Conservation (phyloP, 371 early-diverging fungal species). For the Sporodiniella umbellata region DNA sequence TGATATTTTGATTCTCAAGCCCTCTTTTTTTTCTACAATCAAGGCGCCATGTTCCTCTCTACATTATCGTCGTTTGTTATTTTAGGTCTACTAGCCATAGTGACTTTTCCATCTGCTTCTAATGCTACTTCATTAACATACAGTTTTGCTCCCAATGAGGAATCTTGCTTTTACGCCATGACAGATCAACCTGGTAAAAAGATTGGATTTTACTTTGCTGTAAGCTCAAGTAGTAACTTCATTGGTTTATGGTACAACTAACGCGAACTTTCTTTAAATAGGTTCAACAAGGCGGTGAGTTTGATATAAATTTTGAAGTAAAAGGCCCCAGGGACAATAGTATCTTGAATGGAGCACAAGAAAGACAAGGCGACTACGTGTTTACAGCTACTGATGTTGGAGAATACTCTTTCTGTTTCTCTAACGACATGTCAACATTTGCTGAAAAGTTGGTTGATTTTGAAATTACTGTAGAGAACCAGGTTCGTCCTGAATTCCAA, state of each 20-base stretch:
- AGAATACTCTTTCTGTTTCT: conserved; percentile 92
- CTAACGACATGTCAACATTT: conserved; percentile 84
- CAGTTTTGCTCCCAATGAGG: conserved; percentile 83
- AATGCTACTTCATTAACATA: conserved; percentile 78
- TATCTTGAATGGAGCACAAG: conserved; percentile 70
- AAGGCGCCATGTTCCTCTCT: not conserved
- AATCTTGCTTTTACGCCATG: conserved; percentile 75
- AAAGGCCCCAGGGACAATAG: conserved; percentile 60
- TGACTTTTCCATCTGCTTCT: conserved; percentile 1
- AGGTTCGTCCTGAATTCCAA: conserved; percentile 40
- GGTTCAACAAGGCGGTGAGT: conserved; percentile 73
- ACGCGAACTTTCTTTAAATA: not conserved
- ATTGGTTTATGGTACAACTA: not conserved
- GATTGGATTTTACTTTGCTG: conserved; percentile 94
- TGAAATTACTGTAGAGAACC: conserved; percentile 85
- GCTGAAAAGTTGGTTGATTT: conserved; percentile 89
- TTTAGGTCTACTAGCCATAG: not conserved
- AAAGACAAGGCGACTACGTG: conserved; percentile 89
- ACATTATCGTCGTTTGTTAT: not conserved
- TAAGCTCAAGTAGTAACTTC: conserved; percentile 57
- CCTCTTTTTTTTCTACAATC: not conserved
- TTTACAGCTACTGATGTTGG: conserved; percentile 79
- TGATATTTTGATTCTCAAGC: not conserved
- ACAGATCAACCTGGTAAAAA: conserved; percentile 76
- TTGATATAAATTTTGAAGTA: conserved; percentile 88